Conservation (phyloP, 78 protist species). For the Cavenderia fasciculata region DNA sequence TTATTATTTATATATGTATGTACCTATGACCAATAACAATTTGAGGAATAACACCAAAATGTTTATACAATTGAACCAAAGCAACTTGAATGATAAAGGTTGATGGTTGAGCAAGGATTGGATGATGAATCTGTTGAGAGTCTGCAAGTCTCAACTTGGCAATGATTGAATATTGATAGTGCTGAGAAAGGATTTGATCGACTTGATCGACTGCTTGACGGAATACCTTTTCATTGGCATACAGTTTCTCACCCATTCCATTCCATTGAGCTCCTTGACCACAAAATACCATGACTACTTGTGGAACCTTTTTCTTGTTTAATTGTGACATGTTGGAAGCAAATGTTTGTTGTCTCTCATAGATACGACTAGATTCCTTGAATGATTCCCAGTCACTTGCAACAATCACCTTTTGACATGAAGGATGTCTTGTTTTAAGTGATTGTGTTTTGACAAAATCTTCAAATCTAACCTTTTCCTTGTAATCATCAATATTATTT, state of each 20-base stretch:
- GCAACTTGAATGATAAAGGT: slow-evolving; percentile 37
- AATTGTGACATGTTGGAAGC: not conserved
- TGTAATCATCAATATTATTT: too few relatives aligned
- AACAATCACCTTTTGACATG: not conserved
- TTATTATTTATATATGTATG: not conserved
- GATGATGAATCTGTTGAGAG: slow-evolving; percentile 14
- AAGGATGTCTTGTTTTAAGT: not conserved
- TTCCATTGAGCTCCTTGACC: slow-evolving; percentile 44
- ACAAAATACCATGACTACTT: slow-evolving; percentile 1
- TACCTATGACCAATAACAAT: slow-evolving; percentile 53
- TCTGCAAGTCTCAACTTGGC: not conserved
- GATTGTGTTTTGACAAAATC: slow-evolving; percentile 6
- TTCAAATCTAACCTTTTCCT: not conserved
- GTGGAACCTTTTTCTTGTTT: not conserved
- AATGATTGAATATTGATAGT: slow-evolving; percentile 23
- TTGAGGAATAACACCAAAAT: slow-evolving; percentile 22
- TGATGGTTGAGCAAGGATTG: slow-evolving; percentile 48
- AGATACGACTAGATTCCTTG: too few relatives aligned
- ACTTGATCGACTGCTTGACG: not conserved
- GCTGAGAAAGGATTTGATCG: not conserved
- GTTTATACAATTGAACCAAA: slow-evolving; percentile 6
- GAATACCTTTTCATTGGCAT: not conserved
- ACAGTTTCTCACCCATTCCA: slow-evolving; percentile 7
- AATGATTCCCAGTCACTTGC: slow-evolving; percentile 21
- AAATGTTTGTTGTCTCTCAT: too few relatives aligned